Evolutionary conservation across 2,329 filamentous ascomycete species (phyloP), one percentile per base, ranked within the genome.

Genomic region (Colletotrichum neosansevieriae): DNA sequence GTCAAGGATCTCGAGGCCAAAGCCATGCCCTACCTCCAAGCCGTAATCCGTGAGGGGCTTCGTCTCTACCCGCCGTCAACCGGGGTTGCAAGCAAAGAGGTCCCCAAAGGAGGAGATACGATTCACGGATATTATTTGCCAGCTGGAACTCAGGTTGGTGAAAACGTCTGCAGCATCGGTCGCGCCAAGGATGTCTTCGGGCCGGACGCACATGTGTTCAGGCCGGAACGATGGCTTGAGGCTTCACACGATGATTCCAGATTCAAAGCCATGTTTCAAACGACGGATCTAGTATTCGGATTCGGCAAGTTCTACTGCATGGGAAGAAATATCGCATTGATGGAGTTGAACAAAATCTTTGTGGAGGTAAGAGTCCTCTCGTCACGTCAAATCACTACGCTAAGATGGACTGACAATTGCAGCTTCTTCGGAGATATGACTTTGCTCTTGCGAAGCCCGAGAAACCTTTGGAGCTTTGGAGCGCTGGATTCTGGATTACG

Each of bases 21-120:
- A 24, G 73, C 72, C 32, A 75, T 80, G 34, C 77, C 76, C 13
- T 84, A 87, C 72, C 80, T 88, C 3, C 79, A 84, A 38, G 85
- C 86, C 3, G 82, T 85, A 3, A 79, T 89, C 15, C 82, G 81
- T 21, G 88, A 89, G 72, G 81, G 82, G 0, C 75, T 84, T 71
- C 81, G 86, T 3, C 74, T 87, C 10, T 83, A 86, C 70, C 84
- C 86, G 1, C 80, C 78, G 1, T 78, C 86, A 2, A 81, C 79
- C 6, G 79, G 86, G 63, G 73, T 81, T 6, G 77, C 88, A 3
- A 83, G 86, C 73, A 83, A 87, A 0, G 74, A 83, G 17, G 85
- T 87, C 0, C 85, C 85, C 0, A 42, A 70, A 0, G 75, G 74
- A 3, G 82, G 84, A 0, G 72, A 81, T 12, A 73, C 71, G 0